Conservation (phyloP, 768 basidiomycete species). For the Cystofilobasidium macerans region DNA sequence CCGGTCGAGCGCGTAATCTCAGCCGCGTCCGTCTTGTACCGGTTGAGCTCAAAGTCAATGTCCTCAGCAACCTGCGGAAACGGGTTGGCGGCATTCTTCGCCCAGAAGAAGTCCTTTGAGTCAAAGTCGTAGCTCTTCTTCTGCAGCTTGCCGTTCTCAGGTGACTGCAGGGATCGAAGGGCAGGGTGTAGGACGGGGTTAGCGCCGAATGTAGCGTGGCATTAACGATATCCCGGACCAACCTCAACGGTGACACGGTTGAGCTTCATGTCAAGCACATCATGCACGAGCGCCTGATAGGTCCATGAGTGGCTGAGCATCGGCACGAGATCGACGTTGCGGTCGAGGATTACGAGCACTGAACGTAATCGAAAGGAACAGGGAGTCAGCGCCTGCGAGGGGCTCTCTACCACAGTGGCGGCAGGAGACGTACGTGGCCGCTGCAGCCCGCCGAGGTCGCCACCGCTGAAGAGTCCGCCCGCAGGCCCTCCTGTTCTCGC, state of each 20-base stretch:
- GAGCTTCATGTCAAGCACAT: slow-evolving; percentile 91
- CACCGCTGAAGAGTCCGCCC: slow-evolving; percentile 52
- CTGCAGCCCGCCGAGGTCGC: slow-evolving; percentile 69
- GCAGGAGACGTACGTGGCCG: slow-evolving; percentile 53
- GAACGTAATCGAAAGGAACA: not conserved
- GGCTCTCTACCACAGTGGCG: not conserved
- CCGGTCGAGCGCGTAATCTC: slow-evolving; percentile 94
- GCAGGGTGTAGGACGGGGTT: not conserved
- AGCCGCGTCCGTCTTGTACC: slow-evolving; percentile 82
- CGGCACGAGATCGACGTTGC: slow-evolving; percentile 87
- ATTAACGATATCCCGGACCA: slow-evolving; percentile 19
- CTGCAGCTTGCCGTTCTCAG: slow-evolving; percentile 48
- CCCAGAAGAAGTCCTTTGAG: slow-evolving; percentile 98
- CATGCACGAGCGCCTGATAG: slow-evolving; percentile 93
- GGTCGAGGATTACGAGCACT: slow-evolving; percentile 89
- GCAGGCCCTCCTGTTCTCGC: slow-evolving; percentile 28
- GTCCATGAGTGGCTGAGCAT: slow-evolving; percentile 97
- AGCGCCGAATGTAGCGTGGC: not conserved
- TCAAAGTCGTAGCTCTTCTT: slow-evolving; percentile 85
- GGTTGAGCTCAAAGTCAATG: slow-evolving; percentile 80
- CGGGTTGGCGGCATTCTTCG: slow-evolving; percentile 84
- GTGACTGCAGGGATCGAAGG: slow-evolving; percentile 38
- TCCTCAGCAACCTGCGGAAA: slow-evolving; percentile 99
- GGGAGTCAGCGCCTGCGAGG: slow-evolving; percentile 13
- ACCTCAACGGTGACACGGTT: slow-evolving; percentile 77